These are phyloP conservation scores for Arthrobotrys entomopaga DNA, from an alignment of 2,329 filamentous ascomycete species.

Conservation along the genomic window DNA sequence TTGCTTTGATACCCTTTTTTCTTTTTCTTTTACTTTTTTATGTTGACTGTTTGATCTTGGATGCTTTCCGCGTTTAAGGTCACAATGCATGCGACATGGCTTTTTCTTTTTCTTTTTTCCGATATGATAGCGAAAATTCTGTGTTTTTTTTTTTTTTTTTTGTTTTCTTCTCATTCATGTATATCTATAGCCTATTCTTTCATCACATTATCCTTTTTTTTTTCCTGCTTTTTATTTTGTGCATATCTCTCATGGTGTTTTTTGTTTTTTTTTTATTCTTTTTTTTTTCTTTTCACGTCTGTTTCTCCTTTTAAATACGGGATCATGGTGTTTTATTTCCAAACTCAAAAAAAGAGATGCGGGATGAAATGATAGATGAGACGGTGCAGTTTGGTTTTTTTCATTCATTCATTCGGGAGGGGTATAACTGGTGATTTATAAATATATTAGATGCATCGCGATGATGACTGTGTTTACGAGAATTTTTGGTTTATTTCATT, in stretches of 20 bases:
- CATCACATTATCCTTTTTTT: neutral
- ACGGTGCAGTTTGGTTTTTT: conserved; percentile 15
- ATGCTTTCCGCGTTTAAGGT: neutral
- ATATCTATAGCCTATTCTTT: conserved; percentile 8
- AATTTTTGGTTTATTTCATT: neutral
- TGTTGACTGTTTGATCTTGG: too few relatives aligned
- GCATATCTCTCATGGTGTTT: conserved; percentile 17
- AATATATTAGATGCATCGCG: neutral
- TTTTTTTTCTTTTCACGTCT: too few relatives aligned
- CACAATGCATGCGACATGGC: neutral
- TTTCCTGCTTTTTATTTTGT: neutral
- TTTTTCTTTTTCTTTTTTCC: neutral
- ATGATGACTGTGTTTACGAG: neutral
- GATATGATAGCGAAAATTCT: neutral
- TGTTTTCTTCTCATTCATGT: conserved; percentile 13
- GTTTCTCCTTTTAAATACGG: neutral
- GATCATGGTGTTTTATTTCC: conserved; percentile 12
- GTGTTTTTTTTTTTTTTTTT: neutral
- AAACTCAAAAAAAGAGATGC: neutral
- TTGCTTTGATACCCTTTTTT: conserved; percentile 13
- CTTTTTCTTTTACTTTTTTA: conserved; percentile 1
- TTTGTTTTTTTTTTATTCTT: conserved; percentile 7
- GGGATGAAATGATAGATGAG: conserved; percentile 30
- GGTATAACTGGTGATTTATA: neutral
- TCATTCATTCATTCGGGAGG: neutral